Conservation (phyloP, 75 land plant species). For the Selaginella tamariscina region DNA sequence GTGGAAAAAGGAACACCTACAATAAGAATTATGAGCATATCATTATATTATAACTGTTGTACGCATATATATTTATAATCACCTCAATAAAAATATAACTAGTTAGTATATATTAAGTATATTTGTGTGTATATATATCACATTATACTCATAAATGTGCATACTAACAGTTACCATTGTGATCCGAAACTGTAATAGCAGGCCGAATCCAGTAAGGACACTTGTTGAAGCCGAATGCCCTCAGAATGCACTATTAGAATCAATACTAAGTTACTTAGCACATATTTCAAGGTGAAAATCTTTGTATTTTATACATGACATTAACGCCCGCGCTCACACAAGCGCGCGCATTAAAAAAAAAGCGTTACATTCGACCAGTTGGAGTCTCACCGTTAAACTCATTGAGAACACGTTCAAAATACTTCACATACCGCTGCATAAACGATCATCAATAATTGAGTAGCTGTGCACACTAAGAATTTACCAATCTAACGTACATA, state of each 20-base stretch:
- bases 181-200: conserved; percentile 79
- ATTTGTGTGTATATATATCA: no score
- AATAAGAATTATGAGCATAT: not conserved
- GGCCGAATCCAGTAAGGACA: conserved; percentile 99
- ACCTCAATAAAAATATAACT: no score
- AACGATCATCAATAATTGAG: not conserved
- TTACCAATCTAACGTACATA: not conserved
- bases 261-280: no score
- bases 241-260: conserved; percentile 93
- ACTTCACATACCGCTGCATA: conserved; percentile 90
- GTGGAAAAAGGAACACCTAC: conserved; percentile 88
- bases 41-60: no score
- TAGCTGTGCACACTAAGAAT: not conserved
- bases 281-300: no score
- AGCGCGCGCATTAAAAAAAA: not conserved
- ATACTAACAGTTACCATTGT: conserved; percentile 46
- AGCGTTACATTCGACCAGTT: conserved; percentile 57
- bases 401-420: conserved; percentile 78
- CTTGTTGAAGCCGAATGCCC: conserved; percentile 86
- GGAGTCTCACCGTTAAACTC: conserved; percentile 84
- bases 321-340: no score
- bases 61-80: no score
- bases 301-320: no score
- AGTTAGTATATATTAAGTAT: no score
- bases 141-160: no score